Percentiles rank a stretch among this genome's conserved stretches.
These are phyloP conservation scores for Rosa chinensis DNA, from an alignment of 306 rosid genomes.

Conservation along the genomic window DNA sequence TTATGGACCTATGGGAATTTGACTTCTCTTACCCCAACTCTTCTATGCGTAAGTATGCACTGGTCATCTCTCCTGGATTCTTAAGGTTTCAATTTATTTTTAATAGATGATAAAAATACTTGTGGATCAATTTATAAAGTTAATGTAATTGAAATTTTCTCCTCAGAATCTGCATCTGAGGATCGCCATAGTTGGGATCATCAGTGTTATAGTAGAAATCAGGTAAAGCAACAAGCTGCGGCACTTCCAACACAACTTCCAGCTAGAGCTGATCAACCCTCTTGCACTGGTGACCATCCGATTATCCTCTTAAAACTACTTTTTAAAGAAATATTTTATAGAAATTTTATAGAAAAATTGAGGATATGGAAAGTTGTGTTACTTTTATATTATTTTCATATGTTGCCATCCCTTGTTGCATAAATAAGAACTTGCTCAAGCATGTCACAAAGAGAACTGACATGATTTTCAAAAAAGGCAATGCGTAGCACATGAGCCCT, in stretches of 20 bases:
- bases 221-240: constrained; percentile 44
- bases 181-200: constrained; percentile 60
- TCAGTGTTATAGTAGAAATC: constrained; percentile 56
- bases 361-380: constrained; percentile 1
- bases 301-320: background rate
- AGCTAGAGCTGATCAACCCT: constrained; percentile 82
- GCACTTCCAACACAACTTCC: constrained; percentile 91
- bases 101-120: background rate
- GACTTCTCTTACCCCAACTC: background rate
- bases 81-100: constrained; percentile 11
- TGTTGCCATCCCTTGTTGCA: background rate
- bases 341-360: constrained; percentile 16
- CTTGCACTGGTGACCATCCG: constrained; percentile 66
- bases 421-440: background rate
- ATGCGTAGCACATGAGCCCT: background rate
- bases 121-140: constrained; percentile 23
- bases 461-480: background rate
- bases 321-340: background rate
- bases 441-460: background rate
- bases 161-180: constrained; percentile 52
- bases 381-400: background rate
- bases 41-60: constrained; percentile 15
- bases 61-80: constrained; percentile 18
- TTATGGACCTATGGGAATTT: constrained; percentile 6
- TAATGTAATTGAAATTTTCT: constrained; percentile 18